Base-by-base conservation (phyloP, 2,329 filamentous ascomycete genomes). In the Diaporthe vaccinii region DNA sequence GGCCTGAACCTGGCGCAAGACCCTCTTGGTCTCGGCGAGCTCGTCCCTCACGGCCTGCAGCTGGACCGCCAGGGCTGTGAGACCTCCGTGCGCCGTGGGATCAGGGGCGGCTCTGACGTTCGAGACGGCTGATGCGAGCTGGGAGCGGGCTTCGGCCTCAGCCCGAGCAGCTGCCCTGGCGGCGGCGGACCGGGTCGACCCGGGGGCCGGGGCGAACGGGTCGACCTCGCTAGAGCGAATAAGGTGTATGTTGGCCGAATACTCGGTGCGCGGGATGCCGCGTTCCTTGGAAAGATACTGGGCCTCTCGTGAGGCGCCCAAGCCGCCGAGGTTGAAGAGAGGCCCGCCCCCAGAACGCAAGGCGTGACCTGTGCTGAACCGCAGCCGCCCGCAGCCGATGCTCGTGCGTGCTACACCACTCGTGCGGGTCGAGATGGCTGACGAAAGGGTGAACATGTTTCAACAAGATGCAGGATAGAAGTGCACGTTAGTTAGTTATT, bases 181-280 rank as follows among this genome's bases (percentile, higher is more conserved):
- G 1, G 49, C 61, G 28, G 67, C 71, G 44, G 53, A 9, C 22
- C 59, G 70, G 25, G 46, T 62, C 31, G 73, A 68, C 3, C 73
- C 75, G 10, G 75, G 75, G 31, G 41, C 69, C 31, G 55, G 49
- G 20, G 73, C 68, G 41, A 76, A 76, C 14, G 75, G 73, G 53
- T 76, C 73, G 68, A 76, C 75, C 22, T 76, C 75, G 62, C 75
- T 75, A 22, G 75, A 73, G 22, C 75, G 75, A 62, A 76, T 76
- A 6, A 75, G 75, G 41, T 76, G 73, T 9, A 58, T 57, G 20
- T 65, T 73, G 41, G 75, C 62, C 2, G 69, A 73, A 20, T 69
- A 76, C 69, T 76, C 75, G 57, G 73, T 70, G 22, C 69, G 73
- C n/a, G 75, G 75, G 31, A 76, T 62, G 8, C 73, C 75, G 22